phyloP scores from a whole-genome alignment of 2,329 filamentous ascomycete species.

The Fusarium torreyae region DNA sequence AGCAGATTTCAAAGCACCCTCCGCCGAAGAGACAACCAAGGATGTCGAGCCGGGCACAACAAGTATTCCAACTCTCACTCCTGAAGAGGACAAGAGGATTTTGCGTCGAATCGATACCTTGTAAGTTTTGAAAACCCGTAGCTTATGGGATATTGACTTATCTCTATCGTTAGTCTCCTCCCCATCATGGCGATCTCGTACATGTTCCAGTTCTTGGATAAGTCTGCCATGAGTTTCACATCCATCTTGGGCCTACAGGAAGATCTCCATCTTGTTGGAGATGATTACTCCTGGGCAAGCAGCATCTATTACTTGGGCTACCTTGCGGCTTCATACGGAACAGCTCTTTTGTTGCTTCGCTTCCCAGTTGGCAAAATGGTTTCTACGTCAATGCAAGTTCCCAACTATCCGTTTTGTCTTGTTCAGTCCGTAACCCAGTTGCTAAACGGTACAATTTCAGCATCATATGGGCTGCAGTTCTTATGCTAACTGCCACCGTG shows the following conservation, averaged over 20 bases:
- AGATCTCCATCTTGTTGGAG: neutral
- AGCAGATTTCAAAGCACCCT: too few relatives aligned
- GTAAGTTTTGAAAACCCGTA: neutral
- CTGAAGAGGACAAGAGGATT: neutral
- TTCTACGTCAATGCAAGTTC: neutral
- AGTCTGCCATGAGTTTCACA: neutral
- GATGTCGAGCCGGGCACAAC: too few relatives aligned
- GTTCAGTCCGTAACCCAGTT: accelerated
- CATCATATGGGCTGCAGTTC: neutral
- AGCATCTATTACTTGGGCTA: slow-evolving; percentile 6
- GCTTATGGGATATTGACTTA: neutral
- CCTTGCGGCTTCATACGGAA: neutral
- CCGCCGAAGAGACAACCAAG: too few relatives aligned
- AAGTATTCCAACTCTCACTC: neutral
- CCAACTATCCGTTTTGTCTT: neutral
- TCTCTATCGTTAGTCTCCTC: neutral
- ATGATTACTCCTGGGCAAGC: neutral
- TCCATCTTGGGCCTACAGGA: neutral
- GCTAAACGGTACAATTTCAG: neutral
- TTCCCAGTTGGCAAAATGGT: neutral
- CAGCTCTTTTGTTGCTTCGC: neutral
- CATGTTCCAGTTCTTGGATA: slow-evolving; percentile 7
- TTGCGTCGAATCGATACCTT: neutral
- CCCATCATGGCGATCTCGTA: slow-evolving; percentile 6
- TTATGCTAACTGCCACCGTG: neutral